phyloP scores from a whole-genome alignment of 306 rosid species.

The Citrullus mucosospermus region DNA sequence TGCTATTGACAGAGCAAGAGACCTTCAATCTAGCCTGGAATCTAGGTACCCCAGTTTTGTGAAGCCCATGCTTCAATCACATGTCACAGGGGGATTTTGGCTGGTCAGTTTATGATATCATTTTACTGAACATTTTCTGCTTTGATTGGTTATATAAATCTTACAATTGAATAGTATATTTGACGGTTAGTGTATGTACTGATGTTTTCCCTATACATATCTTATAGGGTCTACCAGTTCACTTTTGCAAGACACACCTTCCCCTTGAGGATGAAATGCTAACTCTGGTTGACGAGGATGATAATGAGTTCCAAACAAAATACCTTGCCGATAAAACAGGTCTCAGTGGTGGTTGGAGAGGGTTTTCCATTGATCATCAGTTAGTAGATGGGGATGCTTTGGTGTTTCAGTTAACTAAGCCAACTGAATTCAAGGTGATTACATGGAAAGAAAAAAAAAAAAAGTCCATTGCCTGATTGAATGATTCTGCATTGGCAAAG shows the following conservation, averaged over 20 bases:
- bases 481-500: background rate
- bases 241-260: conserved; percentile 34
- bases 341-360: conserved; percentile 54
- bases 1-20: conserved; percentile 29
- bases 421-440: conserved; percentile 39
- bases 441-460: background rate
- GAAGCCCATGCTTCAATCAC: conserved; percentile 46
- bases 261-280: conserved; percentile 19
- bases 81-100: conserved; percentile 49
- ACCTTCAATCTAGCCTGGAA: conserved; percentile 21
- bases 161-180: background rate
- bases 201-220: background rate
- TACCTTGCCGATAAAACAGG: conserved; percentile 29
- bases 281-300: conserved; percentile 33
- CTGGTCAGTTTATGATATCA: conserved; percentile 22
- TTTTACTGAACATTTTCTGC: background rate
- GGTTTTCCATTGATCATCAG: conserved; percentile 40
- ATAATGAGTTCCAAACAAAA: conserved; percentile 18
- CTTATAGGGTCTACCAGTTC: conserved; percentile 29
- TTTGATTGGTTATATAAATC: background rate
- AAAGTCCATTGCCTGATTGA: background rate
- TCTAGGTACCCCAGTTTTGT: conserved; percentile 25
- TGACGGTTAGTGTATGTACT: background rate
- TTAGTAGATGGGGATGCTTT: conserved; percentile 56
- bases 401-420: conserved; percentile 42